phyloP scores from a whole-genome alignment of 345 rosid species.

The Citrus trifoliata region DNA sequence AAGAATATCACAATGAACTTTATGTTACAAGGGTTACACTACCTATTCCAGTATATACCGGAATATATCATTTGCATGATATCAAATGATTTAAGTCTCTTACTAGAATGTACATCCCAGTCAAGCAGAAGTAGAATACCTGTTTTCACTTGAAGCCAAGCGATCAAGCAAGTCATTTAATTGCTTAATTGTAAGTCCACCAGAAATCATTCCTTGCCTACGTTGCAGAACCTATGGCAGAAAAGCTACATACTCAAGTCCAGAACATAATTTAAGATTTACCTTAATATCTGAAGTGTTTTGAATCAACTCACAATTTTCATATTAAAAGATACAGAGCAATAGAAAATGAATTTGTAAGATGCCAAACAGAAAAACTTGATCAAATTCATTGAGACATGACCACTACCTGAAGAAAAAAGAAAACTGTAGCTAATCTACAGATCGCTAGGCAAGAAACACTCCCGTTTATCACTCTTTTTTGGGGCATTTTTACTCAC shows the following conservation, averaged over 20 bases:
- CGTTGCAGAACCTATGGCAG: conserved; percentile 57
- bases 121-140: conserved; percentile 27
- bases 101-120: neutral
- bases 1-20: neutral
- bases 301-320: neutral
- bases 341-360: neutral
- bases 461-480: neutral
- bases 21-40: neutral
- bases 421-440: neutral
- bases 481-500: neutral
- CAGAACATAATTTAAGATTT: neutral
- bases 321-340: neutral
- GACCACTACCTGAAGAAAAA: neutral
- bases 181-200: conserved; percentile 68
- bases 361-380: neutral
- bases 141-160: conserved; percentile 72
- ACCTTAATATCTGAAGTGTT: neutral
- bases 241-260: neutral
- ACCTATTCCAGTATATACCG: neutral
- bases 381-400: neutral
- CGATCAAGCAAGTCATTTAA: conserved; percentile 79
- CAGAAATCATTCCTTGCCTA: conserved; percentile 80
- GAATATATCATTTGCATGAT: neutral
- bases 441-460: neutral
- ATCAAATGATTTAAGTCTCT: neutral